phyloP scores from a whole-genome alignment of 805 yeast species.

The Kluyveromyces wickerhamii region DNA sequence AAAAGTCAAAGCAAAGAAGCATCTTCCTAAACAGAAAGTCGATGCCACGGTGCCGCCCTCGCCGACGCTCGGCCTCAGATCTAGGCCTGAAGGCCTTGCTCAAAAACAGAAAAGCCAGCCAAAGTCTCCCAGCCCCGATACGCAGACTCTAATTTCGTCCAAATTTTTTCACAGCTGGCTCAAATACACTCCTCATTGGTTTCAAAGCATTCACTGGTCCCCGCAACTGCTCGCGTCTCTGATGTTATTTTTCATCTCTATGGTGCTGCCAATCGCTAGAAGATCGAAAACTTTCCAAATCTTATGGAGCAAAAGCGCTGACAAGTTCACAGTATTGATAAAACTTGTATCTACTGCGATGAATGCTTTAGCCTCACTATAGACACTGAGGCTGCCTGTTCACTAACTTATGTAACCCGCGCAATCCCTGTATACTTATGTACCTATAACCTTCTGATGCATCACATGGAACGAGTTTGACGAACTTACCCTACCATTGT shows the following conservation, averaged over 20 bases:
- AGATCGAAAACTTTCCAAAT: conserved; percentile 5
- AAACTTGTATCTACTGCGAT: not conserved
- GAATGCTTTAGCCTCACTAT: conserved; percentile 3
- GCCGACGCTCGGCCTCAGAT: too few relatives aligned
- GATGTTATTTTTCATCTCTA: not conserved
- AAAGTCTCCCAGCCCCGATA: too few relatives aligned
- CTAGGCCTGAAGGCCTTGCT: not conserved
- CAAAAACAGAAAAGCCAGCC: not conserved
- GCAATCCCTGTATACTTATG: too few relatives aligned
- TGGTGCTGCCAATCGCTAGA: conserved; percentile 2
- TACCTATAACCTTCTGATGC: too few relatives aligned
- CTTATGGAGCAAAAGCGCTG: conserved; percentile 1
- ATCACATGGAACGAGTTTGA: too few relatives aligned
- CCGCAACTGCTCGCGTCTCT: conserved; percentile 2
- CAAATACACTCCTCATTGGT: not conserved
- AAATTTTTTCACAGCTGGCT: not conserved
- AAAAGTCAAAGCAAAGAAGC: not conserved
- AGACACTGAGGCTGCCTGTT: too few relatives aligned
- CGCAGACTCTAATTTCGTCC: not conserved
- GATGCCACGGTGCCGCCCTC: too few relatives aligned
- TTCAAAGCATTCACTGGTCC: not conserved
- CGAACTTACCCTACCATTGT: too few relatives aligned
- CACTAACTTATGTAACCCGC: too few relatives aligned
- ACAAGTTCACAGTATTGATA: not conserved
- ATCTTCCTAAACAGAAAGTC: not conserved